These are phyloP conservation scores for Cyclotella kingstonii DNA, from an alignment of 108 stramenopile species.

Conservation along the genomic window DNA sequence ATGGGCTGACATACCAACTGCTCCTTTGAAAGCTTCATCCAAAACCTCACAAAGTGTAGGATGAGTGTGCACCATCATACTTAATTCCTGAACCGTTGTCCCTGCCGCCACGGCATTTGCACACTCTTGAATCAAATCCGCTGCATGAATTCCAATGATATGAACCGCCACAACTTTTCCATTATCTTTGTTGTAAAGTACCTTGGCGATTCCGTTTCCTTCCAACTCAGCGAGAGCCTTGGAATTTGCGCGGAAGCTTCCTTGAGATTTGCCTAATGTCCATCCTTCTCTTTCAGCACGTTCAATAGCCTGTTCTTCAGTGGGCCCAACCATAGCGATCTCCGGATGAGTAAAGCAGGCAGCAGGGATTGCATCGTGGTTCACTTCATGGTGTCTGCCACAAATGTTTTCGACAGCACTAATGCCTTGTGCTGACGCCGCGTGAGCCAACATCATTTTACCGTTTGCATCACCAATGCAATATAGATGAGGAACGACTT, in stretches of 20 bases:
- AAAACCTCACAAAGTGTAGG: slow-evolving; percentile 97
- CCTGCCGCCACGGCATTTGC: slow-evolving; percentile 97
- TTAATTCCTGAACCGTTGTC: slow-evolving; percentile 94
- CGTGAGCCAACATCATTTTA: slow-evolving; percentile 99
- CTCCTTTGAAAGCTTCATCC: slow-evolving; percentile 99
- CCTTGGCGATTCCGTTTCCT: slow-evolving; percentile 98
- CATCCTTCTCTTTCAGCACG: slow-evolving; percentile 93
- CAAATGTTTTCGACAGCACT: slow-evolving; percentile 96
- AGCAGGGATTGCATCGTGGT: slow-evolving; percentile 94
- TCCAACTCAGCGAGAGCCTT: slow-evolving; percentile 99
- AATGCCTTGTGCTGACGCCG: slow-evolving; percentile 97
- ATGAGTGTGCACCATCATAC: slow-evolving; percentile 99
- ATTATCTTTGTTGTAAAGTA: slow-evolving; percentile 97
- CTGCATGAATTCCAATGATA: slow-evolving; percentile 98
- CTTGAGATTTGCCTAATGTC: slow-evolving; percentile 91
- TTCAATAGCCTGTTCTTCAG: slow-evolving; percentile 93
- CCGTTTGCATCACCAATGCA: slow-evolving; percentile 99
- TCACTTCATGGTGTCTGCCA: slow-evolving; percentile 85
- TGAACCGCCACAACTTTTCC: slow-evolving; percentile 96
- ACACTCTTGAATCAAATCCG: slow-evolving; percentile 99
- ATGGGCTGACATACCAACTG: slow-evolving; percentile 95
- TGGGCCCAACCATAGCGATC: slow-evolving; percentile 97
- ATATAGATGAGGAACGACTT: slow-evolving; percentile 88
- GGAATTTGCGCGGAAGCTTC: slow-evolving; percentile 96
- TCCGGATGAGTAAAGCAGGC: slow-evolving; percentile 99